Evolutionary conservation across 129 eudicot genomes (phyloP), one percentile per base, ranked within the genome.

Genomic region (Arctium lappa): DNA sequence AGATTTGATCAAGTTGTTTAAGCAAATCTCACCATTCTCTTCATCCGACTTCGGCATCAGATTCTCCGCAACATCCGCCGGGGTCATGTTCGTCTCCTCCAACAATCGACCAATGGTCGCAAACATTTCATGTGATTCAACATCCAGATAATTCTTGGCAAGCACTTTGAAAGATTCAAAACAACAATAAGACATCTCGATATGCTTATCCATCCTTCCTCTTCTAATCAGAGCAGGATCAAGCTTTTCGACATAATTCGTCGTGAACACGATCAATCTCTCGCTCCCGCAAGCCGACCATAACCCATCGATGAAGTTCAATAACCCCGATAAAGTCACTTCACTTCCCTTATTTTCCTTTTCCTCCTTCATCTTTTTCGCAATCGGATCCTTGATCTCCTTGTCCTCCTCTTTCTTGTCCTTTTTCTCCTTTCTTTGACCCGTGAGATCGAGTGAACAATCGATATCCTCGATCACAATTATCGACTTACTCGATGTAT

Each of bases 401-500:
- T 42, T 56, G 4, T 85, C 84, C 36, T 83, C 76, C 12, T 72
- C 78, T 0, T 73, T 62, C 2, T 73, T 73, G 9, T 84, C 78
- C 76, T 86, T 69, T n/a, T 85, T 86, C 87, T 73, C 72, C 87
- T 86, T 68, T 33, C 94, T 84, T 22, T 86, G 89, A 4, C 94
- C 91, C 2, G 94, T 86, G 3, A 90, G 81, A 80, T 88, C 90
- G 69, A 90, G 84, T 4, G 94, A 90, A 73, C 94, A 90, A 33
- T 90, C 94, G 8, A 90, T 90, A 68, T 90, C 94, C 72, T 90
- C 94, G 2, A 90, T 90, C 84, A 90, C 94, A 53, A 90, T 69
- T 38, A 90, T 86, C 2, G 94, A 90, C 84, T 90, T 90, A 72
- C 89, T 85, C 0, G 94, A 81, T 0, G 94, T 90, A 13, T 82